Base-by-base conservation (phyloP, 2,329 filamentous ascomycete genomes). In the Colletotrichum higginsianum region DNA sequence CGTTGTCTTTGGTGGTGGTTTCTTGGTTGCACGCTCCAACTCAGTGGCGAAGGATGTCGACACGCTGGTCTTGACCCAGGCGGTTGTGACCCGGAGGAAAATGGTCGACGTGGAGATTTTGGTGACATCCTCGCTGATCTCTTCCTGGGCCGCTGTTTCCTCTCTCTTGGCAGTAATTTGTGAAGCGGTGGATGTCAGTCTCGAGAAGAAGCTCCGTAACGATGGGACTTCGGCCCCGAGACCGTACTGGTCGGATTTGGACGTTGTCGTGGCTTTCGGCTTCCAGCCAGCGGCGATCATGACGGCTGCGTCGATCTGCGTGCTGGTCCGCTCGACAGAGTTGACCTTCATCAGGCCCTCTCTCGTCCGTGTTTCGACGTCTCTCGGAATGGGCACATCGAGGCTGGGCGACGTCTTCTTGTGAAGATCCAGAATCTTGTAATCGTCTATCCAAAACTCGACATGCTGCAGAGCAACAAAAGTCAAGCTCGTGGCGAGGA, bases 11-110 rank as follows among this genome's bases (percentile, higher is more conserved):
- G 96, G 96, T 0, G 97, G 96, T 3, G 95, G 94, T 78, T 99
- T 99, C 83, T 98, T 98, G 1, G 97, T 99, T 18, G 97, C 96
- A 73, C 97, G 90, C 83, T 98, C 95, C 13, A 99, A 88, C 79
- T 99, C 97, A 1, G 91, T 88, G 3, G 94, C 91, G 76, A 98
- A 94, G 49, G 87, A 89, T 40, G 88, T 84, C 23, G 89, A 86
- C 1, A 98, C 91, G 57, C 89, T 93, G 0, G 95, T 97, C 76
- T 90, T 89, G 42, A 98, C 91, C 56, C 90, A 89, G 40, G 96
- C 95, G 11, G 95, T 95, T 57, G 93, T 98, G 23, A 97, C 93
- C 60, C 95, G 90, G 23, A 99, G 85, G 79, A 98, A 98, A 42
- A 98, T 95, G 18, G 92, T 94, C 0, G 94, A 93, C 0, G 88